Evolutionary conservation across 148 eudicot genomes (phyloP).

Genomic region (Chenopodium quinoa): DNA sequence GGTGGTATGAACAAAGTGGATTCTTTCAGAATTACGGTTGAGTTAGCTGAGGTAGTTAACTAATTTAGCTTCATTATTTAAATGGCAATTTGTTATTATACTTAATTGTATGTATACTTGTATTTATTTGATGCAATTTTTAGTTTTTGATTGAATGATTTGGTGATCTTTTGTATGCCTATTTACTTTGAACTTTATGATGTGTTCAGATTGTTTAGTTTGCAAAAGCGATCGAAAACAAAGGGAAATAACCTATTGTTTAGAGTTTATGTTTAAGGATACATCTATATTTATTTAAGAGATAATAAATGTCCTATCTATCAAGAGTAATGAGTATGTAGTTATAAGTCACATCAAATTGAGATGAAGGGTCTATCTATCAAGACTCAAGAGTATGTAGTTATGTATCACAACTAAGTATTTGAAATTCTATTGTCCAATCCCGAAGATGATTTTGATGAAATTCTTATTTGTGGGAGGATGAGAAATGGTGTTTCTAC

Average conservation of each 20-base stretch:
- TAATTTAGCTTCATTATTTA: too few species aligned
- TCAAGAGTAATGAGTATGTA: background rate
- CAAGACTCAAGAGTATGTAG: background rate
- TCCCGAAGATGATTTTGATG: background rate
- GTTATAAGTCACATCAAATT: background rate
- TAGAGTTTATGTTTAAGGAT: background rate
- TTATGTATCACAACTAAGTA: background rate
- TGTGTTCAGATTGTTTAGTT: background rate
- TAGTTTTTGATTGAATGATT: background rate
- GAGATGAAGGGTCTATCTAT: background rate
- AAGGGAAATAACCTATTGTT: background rate
- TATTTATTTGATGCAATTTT: background rate
- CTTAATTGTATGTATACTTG: background rate
- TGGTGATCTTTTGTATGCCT: background rate
- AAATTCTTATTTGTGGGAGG: background rate
- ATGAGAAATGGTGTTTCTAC: background rate
- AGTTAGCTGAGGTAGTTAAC: constrained; percentile 57
- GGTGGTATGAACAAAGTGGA: constrained; percentile 68
- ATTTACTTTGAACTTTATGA: background rate
- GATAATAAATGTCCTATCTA: too few species aligned
- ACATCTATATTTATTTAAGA: too few species aligned
- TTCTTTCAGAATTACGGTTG: constrained; percentile 57
- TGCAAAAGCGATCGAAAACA: background rate
- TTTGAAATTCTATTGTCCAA: background rate
- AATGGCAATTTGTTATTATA: too few species aligned